phyloP scores from a whole-genome alignment of 2,329 filamentous ascomycete species.

The Coleophoma crateriformis region DNA sequence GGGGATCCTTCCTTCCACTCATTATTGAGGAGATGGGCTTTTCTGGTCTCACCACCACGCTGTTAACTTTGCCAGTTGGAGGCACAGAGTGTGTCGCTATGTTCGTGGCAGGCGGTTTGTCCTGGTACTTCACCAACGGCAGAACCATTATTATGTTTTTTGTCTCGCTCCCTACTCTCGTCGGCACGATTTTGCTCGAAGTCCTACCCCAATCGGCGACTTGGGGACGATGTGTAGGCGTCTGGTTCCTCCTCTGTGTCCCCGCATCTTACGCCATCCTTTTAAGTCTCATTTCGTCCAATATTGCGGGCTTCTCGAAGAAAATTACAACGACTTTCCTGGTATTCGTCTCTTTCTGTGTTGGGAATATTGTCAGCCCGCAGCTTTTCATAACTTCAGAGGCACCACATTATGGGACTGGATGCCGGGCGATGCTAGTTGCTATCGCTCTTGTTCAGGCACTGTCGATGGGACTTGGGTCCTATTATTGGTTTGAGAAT shows the following conservation, averaged over 20 bases:
- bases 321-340: constrained; percentile 67
- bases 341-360: constrained; percentile 60
- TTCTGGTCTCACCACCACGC: constrained; percentile 29
- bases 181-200: background rate
- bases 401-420: background rate
- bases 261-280: background rate
- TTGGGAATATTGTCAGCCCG: constrained; percentile 53
- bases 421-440: background rate
- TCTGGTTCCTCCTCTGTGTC: background rate
- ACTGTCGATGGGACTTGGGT: no score
- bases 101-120: constrained; percentile 50
- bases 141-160: background rate
- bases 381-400: background rate
- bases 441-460: background rate
- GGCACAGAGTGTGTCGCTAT: constrained; percentile 22
- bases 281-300: constrained; percentile 28
- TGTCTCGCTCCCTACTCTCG: background rate
- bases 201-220: background rate
- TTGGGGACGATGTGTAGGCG: background rate
- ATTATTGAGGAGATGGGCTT: constrained; percentile 34
- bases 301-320: constrained; percentile 47
- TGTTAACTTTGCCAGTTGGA: constrained; percentile 30
- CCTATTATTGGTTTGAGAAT: no score
- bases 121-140: constrained; percentile 33
- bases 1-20: constrained; percentile 9